These are phyloP conservation scores for Fusarium sp. DNA, from an alignment of 2,329 filamentous ascomycete species.

Conservation along the genomic window DNA sequence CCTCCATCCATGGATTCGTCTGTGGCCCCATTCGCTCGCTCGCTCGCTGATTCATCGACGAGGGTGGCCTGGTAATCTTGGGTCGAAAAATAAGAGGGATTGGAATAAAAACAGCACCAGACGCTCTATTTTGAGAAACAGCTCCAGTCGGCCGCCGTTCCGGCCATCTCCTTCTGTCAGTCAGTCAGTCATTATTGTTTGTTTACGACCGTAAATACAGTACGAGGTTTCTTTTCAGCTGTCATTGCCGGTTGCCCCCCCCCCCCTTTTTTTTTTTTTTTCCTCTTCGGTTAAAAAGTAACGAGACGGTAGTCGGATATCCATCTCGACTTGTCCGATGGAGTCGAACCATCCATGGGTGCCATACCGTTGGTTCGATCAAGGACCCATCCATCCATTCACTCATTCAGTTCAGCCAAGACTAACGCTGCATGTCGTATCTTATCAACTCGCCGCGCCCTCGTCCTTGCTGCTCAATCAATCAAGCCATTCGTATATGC, in stretches of 20 bases:
- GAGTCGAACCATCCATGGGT: neutral
- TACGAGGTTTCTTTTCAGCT: neutral
- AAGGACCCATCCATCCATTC: neutral
- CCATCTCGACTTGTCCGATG: neutral
- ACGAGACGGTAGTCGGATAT: neutral
- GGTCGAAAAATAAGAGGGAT: slow-evolving; percentile 1
- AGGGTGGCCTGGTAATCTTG: slow-evolving; percentile 10
- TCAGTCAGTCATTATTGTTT: neutral
- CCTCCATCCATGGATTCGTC: neutral
- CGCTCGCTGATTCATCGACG: slow-evolving; percentile 19
- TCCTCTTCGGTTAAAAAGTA: neutral
- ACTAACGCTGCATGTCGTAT: neutral
- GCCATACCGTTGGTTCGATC: neutral
- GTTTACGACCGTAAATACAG: neutral
- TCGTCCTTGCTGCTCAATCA: neutral
- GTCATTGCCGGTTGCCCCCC: neutral
- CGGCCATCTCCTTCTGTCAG: neutral
- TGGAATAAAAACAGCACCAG: neutral
- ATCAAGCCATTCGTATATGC: slow-evolving; percentile 5
- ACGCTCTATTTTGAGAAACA: slow-evolving; percentile 34
- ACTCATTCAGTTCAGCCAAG: neutral
- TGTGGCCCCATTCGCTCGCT: slow-evolving; percentile 25
- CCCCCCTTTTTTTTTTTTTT: too few relatives aligned
- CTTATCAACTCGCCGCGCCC: slow-evolving; percentile 2
- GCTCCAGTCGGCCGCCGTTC: neutral